These are phyloP conservation scores for Aspergillus quadricinctus DNA, from an alignment of 2,329 filamentous ascomycete genomes.

Conservation along the genomic window DNA sequence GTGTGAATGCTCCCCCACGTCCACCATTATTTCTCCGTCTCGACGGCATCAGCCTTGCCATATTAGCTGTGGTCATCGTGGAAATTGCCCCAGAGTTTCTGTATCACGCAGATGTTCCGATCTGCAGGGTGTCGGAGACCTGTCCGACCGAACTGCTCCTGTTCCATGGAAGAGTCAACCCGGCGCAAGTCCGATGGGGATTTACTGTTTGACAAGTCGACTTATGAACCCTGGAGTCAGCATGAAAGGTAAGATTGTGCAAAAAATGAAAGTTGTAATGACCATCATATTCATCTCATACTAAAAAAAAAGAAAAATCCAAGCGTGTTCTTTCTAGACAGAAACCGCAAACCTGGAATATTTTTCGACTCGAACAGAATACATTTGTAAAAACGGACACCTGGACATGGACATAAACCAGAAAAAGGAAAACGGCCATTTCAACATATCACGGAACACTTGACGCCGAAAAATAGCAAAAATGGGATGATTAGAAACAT, in stretches of 20 bases:
- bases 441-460: conserved; percentile 37
- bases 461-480: conserved; percentile 34
- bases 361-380: conserved; percentile 32
- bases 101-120: conserved; percentile 28
- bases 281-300: background rate
- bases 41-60: background rate
- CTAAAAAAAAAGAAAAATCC: conserved; percentile 2
- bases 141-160: conserved; percentile 24
- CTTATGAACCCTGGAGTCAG: background rate
- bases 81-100: background rate
- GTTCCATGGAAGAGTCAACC: conserved; percentile 2
- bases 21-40: background rate
- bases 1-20: background rate
- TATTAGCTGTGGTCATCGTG: background rate
- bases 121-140: conserved; percentile 17
- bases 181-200: conserved; percentile 31
- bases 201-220: background rate
- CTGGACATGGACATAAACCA: conserved; percentile 22
- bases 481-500: conserved; percentile 31
- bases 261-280: background rate
- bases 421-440: conserved; percentile 25
- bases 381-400: conserved; percentile 29
- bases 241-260: background rate
- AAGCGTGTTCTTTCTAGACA: conserved; percentile 21
- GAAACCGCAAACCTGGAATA: conserved; percentile 14